Evolutionary conservation across 2,329 filamentous ascomycete genomes (phyloP).

Genomic region (Geosmithia putterillii): DNA sequence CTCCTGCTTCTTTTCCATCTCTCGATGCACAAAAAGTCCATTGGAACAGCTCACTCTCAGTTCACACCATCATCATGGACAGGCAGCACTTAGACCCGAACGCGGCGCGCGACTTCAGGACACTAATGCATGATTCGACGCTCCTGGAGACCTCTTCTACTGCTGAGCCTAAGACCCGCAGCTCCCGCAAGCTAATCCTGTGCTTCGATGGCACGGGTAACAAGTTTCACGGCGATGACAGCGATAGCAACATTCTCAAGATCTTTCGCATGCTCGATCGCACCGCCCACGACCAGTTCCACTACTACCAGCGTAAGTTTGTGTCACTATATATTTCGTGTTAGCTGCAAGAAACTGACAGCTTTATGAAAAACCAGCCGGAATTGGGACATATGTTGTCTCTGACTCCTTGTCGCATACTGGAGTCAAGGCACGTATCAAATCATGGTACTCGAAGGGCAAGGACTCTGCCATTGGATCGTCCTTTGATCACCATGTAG

Average conservation of each 20-base stretch:
- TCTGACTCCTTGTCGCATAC: constrained; percentile 47
- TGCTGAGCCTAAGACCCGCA: constrained; percentile 3
- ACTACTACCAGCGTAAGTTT: constrained; percentile 49
- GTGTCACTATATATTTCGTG: background rate
- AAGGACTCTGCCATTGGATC: constrained; percentile 72
- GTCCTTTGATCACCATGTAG: constrained; percentile 72
- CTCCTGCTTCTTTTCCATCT: background rate
- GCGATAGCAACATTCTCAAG: constrained; percentile 55
- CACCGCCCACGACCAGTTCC: constrained; percentile 46
- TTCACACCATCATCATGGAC: background rate
- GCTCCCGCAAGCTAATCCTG: constrained; percentile 37
- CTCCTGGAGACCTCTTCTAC: background rate
- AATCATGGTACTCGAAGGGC: constrained; percentile 57
- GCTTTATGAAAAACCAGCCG: too few species aligned
- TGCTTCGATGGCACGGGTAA: constrained; percentile 55
- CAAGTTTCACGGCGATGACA: constrained; percentile 50
- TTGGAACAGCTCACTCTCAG: too few species aligned
- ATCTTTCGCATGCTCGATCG: constrained; percentile 60
- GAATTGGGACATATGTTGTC: constrained; percentile 63
- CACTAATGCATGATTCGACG: background rate
- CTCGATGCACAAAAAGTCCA: too few species aligned
- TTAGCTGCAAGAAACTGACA: too few species aligned
- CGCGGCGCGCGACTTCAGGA: constrained; percentile 2
- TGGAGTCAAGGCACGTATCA: constrained; percentile 40
- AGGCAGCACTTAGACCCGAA: constrained; percentile 4